A percentile compares a stretch with the other conserved stretches of the same genome.
These are phyloP conservation scores for Gardenia jasminoides DNA, from an alignment of 257 asterid species.

Conservation along the genomic window DNA sequence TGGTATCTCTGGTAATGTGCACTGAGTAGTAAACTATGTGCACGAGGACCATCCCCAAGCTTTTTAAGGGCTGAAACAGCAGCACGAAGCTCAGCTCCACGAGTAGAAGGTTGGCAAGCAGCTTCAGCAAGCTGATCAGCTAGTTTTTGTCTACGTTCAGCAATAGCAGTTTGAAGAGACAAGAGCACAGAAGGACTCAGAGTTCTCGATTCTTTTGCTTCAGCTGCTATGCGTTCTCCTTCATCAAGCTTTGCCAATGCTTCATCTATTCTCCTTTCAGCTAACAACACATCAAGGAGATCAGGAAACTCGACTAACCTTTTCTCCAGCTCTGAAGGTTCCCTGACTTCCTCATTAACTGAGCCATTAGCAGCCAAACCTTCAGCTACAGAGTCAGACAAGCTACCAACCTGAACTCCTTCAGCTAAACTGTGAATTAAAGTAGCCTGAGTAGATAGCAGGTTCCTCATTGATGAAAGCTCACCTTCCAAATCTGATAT, in stretches of 20 bases:
- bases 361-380: slow-evolving; percentile 43
- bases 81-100: slow-evolving; percentile 94
- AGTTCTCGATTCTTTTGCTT: slow-evolving; percentile 64
- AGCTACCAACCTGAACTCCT: slow-evolving; percentile 77
- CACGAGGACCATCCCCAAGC: slow-evolving; percentile 98
- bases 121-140: slow-evolving; percentile 98
- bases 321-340: slow-evolving; percentile 74
- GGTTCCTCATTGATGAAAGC: slow-evolving; percentile 92
- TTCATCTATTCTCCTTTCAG: slow-evolving; percentile 96
- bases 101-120: slow-evolving; percentile 94
- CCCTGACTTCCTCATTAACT: slow-evolving; percentile 49
- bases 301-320: slow-evolving; percentile 88
- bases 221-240: slow-evolving; percentile 68
- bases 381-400: slow-evolving; percentile 48
- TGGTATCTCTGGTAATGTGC: slow-evolving; percentile 96
- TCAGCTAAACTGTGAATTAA: slow-evolving; percentile 89
- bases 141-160: slow-evolving; percentile 74
- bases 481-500: slow-evolving; percentile 99
- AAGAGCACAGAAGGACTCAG: slow-evolving; percentile 45
- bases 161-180: slow-evolving; percentile 64
- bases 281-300: slow-evolving; percentile 84
- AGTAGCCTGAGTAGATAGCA: slow-evolving; percentile 95
- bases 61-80: slow-evolving; percentile 89
- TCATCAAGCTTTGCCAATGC: slow-evolving; percentile 86
- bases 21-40: slow-evolving; percentile 82